phyloP scores from a whole-genome alignment of 2,329 filamentous ascomycete species.

The Cercospora sp. region DNA sequence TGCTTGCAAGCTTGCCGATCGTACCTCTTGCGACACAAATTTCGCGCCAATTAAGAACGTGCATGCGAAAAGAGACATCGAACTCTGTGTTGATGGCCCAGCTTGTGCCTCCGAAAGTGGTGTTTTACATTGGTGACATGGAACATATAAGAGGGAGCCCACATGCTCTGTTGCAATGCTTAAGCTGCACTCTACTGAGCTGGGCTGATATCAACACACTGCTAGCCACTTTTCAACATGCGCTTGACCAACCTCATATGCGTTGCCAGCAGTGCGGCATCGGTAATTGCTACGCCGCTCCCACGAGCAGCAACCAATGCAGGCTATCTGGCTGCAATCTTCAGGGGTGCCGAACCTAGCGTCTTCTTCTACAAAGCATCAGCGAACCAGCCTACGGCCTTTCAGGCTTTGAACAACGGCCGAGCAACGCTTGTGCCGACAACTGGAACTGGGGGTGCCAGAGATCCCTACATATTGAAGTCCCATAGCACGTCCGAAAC shows the following conservation, averaged over 20 bases:
- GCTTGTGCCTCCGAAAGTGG: not conserved
- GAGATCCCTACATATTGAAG: slow-evolving; percentile 5
- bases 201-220: not conserved
- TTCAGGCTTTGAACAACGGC: not conserved
- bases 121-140: too few species aligned
- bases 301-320: not conserved
- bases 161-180: not conserved
- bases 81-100: not conserved
- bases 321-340: not conserved
- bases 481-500: slow-evolving; percentile 2
- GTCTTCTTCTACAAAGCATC: slow-evolving; percentile 8
- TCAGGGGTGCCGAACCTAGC: slow-evolving; percentile 1
- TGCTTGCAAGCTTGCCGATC: not conserved
- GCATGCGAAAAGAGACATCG: not conserved
- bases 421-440: slow-evolving; percentile 1
- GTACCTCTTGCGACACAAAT: not conserved
- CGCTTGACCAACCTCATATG: not conserved
- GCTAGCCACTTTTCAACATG: not conserved
- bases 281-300: not conserved
- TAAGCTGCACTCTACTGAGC: not conserved
- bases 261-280: not conserved
- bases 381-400: not conserved
- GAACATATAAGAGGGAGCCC: not conserved
- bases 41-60: not conserved
- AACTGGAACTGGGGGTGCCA: not conserved